Evolutionary conservation across 176 grass and related monocot species (phyloP).

Genomic region (Avena eriantha): DNA sequence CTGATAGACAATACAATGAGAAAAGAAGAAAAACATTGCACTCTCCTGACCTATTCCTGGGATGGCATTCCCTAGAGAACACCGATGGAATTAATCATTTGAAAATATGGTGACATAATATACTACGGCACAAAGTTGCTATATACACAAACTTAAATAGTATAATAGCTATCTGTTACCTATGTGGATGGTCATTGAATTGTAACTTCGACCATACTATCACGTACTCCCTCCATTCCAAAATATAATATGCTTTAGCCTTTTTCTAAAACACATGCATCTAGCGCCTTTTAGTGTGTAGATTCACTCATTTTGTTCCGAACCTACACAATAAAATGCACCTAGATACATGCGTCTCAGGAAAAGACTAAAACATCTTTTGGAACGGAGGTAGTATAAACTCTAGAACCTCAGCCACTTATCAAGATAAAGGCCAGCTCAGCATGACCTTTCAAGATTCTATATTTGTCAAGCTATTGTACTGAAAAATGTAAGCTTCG

Average conservation of each 20-base stretch:
- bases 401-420: background rate
- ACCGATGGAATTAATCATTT: constrained; percentile 18
- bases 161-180: constrained; percentile 19
- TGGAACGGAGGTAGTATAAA: background rate
- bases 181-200: background rate
- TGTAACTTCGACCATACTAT: background rate
- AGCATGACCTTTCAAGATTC: constrained; percentile 22
- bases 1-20: background rate
- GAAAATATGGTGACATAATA: background rate
- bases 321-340: too few relatives aligned
- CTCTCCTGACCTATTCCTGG: constrained; percentile 1
- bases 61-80: constrained; percentile 2
- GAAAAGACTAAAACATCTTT: too few relatives aligned
- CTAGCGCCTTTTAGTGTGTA: too few relatives aligned
- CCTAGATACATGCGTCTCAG: too few relatives aligned
- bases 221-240: too few relatives aligned
- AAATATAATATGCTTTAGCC: too few relatives aligned
- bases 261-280: too few relatives aligned
- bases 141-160: constrained; percentile 13
- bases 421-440: background rate
- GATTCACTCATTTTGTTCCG: too few relatives aligned
- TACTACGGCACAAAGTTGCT: constrained; percentile 15
- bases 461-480: constrained; percentile 3
- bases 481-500: background rate
- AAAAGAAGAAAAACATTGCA: background rate